Conservation (phyloP, 2,329 filamentous ascomycete genomes). For the Stachybotrys elegans region DNA sequence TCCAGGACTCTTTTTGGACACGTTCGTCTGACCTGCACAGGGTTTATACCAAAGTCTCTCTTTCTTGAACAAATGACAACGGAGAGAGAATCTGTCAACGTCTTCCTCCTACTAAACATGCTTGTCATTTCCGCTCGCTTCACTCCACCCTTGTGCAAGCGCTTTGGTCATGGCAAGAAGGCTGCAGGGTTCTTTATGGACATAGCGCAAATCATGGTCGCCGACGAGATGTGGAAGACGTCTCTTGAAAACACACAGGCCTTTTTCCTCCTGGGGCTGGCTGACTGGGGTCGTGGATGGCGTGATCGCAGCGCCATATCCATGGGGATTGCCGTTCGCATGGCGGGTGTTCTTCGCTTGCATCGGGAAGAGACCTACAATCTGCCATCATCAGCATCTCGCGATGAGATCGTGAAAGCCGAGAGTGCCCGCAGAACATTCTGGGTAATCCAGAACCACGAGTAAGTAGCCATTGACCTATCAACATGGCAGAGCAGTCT, state of each 20-base stretch:
- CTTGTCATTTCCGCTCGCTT: constrained; percentile 25
- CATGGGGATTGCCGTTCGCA: constrained; percentile 1
- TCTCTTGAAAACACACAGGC: constrained; percentile 22
- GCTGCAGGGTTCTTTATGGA: constrained; percentile 23
- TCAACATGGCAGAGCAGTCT: too few species aligned
- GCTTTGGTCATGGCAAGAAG: constrained; percentile 15
- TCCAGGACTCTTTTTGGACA: too few species aligned
- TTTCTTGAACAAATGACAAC: constrained; percentile 21
- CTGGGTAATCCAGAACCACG: background rate
- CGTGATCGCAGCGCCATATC: constrained; percentile 24
- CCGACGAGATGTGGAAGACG: constrained; percentile 21
- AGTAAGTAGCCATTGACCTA: too few species aligned
- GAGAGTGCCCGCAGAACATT: background rate
- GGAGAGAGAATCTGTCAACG: constrained; percentile 14
- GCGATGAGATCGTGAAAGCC: background rate
- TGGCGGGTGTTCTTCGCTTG: constrained; percentile 1
- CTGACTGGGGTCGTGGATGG: constrained; percentile 28
- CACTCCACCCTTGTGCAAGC: constrained; percentile 17
- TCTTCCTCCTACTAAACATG: constrained; percentile 23
- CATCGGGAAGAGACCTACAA: constrained; percentile 2
- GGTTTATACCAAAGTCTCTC: constrained; percentile 24
- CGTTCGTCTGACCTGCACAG: too few species aligned
- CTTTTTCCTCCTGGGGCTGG: constrained; percentile 26
- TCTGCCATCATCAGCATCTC: background rate
- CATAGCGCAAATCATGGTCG: constrained; percentile 16